Base-by-base conservation (phyloP, 257 asterid species). In the Ilex asprella region DNA sequence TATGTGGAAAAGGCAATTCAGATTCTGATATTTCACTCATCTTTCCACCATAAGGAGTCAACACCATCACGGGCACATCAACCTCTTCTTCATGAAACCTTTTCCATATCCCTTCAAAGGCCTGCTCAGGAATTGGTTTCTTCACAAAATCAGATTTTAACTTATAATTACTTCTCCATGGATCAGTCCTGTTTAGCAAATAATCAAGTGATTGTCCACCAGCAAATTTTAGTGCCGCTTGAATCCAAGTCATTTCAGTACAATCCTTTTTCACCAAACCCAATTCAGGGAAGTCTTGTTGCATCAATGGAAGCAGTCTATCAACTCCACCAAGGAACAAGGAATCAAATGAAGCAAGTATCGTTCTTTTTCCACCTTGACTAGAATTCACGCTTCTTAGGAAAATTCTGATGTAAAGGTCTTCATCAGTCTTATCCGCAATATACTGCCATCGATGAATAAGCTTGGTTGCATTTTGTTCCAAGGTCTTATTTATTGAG, bases 321-420 rank as follows among this genome's bases (percentile, higher is more conserved):
- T 49, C 54, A n/a, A n/a, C 16, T 49, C 54, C 54, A n/a, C 54
- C 54, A n/a, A 49, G 54, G 54, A 11, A 49, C 16, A 49, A n/a
- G 6, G 54, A 49, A 12, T 49, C 54, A 2, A 49, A 49, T 1
- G 54, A 49, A 49, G 54, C 16, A 2, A 49, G n/a, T 12, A 49
- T 15, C 14, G 54, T 49, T 49, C 16, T 49, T 15, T 49, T 49
- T 49, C 54, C 54, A n/a, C 5, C 16, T 35, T 35, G 41, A 49
- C n/a, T 11, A n/a, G 54, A 49, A 49, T 49, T 49, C 54, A n/a
- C 10, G 14, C 54, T 15, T 49, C 54, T 49, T 12, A 49, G 3
- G 54, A 49, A 12, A 11, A 49, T 12, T 15, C 54, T 12, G 14
- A 49, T 12, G 2, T 49, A 49, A n/a, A 49, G 54, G 16, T 49